Evolutionary conservation across 148 eudicot species (phyloP).

Genomic region (Polygonum aviculare): DNA sequence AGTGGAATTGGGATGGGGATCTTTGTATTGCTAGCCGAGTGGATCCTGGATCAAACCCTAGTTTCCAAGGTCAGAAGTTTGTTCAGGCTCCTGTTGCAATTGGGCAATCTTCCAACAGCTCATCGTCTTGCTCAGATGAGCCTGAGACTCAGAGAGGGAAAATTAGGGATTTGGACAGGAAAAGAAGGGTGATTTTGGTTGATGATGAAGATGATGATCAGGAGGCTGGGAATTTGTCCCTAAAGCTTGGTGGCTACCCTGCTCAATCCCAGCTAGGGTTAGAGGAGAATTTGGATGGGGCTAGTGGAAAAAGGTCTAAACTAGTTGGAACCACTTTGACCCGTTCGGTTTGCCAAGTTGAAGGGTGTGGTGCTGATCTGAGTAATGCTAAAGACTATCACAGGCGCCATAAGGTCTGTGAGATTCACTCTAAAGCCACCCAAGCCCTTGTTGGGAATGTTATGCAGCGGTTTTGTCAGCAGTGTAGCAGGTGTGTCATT

Average conservation of each 20-base stretch:
- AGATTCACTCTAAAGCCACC: slow-evolving; percentile 15
- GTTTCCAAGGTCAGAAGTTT: slow-evolving; percentile 26
- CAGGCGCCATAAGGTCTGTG: slow-evolving; percentile 17
- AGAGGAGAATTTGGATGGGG: slow-evolving; percentile 19
- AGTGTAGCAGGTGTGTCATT: slow-evolving; percentile 19
- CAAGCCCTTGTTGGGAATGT: slow-evolving; percentile 11
- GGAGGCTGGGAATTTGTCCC: slow-evolving; percentile 37
- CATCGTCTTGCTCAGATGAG: slow-evolving; percentile 49
- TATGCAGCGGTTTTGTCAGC: slow-evolving; percentile 22
- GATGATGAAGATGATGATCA: slow-evolving; percentile 34
- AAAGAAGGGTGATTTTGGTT: slow-evolving; percentile 33
- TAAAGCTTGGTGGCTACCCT: slow-evolving; percentile 52
- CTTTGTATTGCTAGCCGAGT: slow-evolving; percentile 49
- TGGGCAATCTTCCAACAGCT: slow-evolving; percentile 35
- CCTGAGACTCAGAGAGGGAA: slow-evolving; percentile 27
- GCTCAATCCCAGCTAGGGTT: slow-evolving; percentile 17
- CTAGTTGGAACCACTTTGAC: slow-evolving; percentile 11
- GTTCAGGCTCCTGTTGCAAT: slow-evolving; percentile 23
- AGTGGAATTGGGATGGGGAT: slow-evolving; percentile 93
- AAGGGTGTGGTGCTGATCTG: slow-evolving; percentile 12
- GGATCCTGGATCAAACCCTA: slow-evolving; percentile 20
- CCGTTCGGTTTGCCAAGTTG: slow-evolving; percentile 11
- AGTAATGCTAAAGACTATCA: slow-evolving; percentile 12
- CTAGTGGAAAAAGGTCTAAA: slow-evolving; percentile 56
- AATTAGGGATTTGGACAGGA: slow-evolving; percentile 45